These are phyloP conservation scores for Talaromyces pinophilus DNA, from an alignment of 2,329 filamentous ascomycete species.

Conservation along the genomic window DNA sequence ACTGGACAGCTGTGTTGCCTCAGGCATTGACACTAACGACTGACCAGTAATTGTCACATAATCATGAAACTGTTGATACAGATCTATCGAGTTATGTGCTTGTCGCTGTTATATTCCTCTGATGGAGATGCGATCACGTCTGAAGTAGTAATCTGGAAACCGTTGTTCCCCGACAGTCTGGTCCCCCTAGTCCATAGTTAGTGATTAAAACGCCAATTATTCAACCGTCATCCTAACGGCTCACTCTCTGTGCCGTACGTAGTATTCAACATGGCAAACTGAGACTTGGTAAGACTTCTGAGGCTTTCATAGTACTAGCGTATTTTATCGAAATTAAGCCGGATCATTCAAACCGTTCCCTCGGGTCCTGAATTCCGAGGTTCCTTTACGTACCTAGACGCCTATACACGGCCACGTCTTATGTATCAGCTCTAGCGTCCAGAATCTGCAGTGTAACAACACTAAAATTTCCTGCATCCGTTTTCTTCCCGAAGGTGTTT, in stretches of 20 bases:
- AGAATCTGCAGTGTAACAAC: conserved; percentile 1
- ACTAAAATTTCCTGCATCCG: background rate
- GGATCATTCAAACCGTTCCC: background rate
- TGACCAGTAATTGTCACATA: background rate
- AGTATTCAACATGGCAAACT: background rate
- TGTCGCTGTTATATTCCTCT: background rate
- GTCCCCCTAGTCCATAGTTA: background rate
- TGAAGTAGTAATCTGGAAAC: background rate
- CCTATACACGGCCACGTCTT: background rate
- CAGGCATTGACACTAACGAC: background rate
- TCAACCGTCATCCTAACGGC: background rate
- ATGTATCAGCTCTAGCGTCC: background rate
- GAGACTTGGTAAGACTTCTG: background rate
- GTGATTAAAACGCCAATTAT: background rate
- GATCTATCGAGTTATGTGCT: background rate
- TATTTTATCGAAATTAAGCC: background rate
- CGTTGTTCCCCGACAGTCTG: background rate
- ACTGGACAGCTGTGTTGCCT: background rate
- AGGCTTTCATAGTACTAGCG: background rate
- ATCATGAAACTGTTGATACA: background rate
- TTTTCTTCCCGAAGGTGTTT: background rate
- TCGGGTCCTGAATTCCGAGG: background rate
- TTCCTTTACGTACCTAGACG: background rate
- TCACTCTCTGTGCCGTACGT: background rate
- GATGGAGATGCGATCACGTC: background rate